Evolutionary conservation across 2,329 filamentous ascomycete genomes (phyloP).

Genomic region (Pyricularia pennisetigena): DNA sequence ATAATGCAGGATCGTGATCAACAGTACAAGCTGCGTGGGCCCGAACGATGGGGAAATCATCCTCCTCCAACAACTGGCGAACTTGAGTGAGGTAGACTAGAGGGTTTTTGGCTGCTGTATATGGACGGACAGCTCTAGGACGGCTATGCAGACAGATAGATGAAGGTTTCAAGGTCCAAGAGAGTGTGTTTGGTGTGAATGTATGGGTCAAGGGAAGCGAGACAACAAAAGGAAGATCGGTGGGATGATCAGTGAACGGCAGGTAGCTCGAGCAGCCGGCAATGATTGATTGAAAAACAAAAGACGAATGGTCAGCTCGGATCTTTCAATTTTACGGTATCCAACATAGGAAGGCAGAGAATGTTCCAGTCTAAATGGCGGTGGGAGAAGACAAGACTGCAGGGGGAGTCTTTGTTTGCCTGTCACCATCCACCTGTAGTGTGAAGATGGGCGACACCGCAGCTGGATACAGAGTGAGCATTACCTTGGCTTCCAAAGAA

Average conservation of each 20-base stretch:
- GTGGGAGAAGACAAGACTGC: neutral
- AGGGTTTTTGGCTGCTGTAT: neutral
- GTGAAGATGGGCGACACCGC: neutral
- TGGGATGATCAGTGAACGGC: neutral
- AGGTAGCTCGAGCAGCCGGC: neutral
- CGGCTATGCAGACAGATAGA: neutral
- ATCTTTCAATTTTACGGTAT: neutral
- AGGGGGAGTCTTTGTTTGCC: neutral
- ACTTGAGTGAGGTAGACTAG: neutral
- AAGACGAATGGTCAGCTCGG: neutral
- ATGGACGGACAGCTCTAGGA: neutral
- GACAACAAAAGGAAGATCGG: neutral
- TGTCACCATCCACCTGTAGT: neutral
- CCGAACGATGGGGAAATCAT: neutral
- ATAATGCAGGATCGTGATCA: slow-evolving; percentile 36
- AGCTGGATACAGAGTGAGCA: neutral
- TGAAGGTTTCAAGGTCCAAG: neutral
- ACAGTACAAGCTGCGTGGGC: neutral
- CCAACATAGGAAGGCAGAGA: neutral
- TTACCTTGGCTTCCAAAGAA: no score
- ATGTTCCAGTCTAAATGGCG: neutral
- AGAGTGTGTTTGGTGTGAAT: neutral
- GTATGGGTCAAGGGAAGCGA: neutral
- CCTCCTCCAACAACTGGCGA: neutral
- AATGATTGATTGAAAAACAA: neutral